These are phyloP conservation scores for Seiridium cupressi DNA, from an alignment of 2,329 filamentous ascomycete species.

Conservation along the genomic window DNA sequence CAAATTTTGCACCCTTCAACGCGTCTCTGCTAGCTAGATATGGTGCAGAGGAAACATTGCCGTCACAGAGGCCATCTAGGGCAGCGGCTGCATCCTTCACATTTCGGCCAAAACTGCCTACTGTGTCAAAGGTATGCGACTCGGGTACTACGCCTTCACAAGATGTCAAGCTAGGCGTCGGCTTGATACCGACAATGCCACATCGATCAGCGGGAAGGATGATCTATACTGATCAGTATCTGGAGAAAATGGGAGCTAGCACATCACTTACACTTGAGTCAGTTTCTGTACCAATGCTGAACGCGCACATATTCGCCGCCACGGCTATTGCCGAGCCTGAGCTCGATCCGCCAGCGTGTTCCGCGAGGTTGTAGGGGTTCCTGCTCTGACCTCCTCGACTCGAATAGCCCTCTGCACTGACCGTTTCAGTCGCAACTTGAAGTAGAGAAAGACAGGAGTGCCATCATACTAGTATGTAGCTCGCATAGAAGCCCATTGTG, in stretches of 20 bases:
- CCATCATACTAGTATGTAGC: background rate
- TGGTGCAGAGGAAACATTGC: background rate
- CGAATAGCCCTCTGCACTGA: constrained; percentile 63
- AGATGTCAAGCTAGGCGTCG: constrained; percentile 71
- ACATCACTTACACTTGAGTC: constrained; percentile 55
- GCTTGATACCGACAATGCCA: constrained; percentile 70
- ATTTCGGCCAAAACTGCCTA: constrained; percentile 66
- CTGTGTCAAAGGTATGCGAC: constrained; percentile 64
- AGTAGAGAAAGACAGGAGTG: background rate
- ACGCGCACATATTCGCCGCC: constrained; percentile 58
- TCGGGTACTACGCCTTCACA: constrained; percentile 63
- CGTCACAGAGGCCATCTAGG: constrained; percentile 59
- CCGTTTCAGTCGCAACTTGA: background rate
- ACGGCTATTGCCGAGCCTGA: constrained; percentile 67
- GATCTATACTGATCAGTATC: background rate
- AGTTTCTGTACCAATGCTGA: constrained; percentile 72
- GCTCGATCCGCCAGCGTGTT: constrained; percentile 67
- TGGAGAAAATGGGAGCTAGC: background rate
- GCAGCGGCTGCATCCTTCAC: constrained; percentile 65
- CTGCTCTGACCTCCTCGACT: constrained; percentile 62
- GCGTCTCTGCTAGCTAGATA: background rate
- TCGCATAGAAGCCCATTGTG: constrained; percentile 55
- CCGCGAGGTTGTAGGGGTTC: constrained; percentile 66
- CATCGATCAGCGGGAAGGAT: constrained; percentile 67
- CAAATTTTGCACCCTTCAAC: background rate